Evolutionary conservation across 805 yeast species (phyloP), one percentile per base, ranked within the genome.

Genomic region (Zygotorulaspora danielsina): DNA sequence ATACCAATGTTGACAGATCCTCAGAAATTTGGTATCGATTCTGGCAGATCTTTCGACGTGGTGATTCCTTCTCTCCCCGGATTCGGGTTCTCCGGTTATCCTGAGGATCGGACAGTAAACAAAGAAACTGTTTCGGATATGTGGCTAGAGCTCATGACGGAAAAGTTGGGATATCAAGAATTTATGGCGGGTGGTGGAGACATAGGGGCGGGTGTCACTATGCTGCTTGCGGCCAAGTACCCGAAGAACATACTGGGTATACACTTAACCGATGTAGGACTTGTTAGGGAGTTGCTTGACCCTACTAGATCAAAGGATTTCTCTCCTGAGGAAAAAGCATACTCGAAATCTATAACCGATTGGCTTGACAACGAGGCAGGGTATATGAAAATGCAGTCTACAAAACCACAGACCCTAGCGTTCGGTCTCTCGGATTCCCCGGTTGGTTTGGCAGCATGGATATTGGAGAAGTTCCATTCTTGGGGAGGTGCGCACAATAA

Each of bases 281-380:
- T 27, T 16, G 13, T 27, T 27, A 12, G 31, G 13, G 31, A 27
- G 5, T 6, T 27, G 16, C 18, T 27, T 3, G 18, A 4, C 5
- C 16, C 4, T 13, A 15, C 11, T 27, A 12, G 13, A 15, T 27
- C 31, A 13, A 12, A n/a, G 16, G 18, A 27, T 9, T 27, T 27
- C 31, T 27, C 16, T 11, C 13, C 12, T 13, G 31, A 27, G 13
- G 31, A 27, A 13, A 12, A 15, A 27, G 31, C 11, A 27, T 27
- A 27, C 13, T 11, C 18, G 16, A 26, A 26, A 13, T 7, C 8
- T 11, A 13, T 13, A 26, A 9, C 15, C n/a, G 13, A 26, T 8
- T 26, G 30, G 30, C 30, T 26, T n/a, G 15, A 26, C n/a, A 26
- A n/a, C n/a, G 30, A 26, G 13, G 30, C 30, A 9, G 30, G 30